A percentile compares a stretch with the other conserved stretches of the same genome.
Evolutionary conservation across 225 moss, liverwort and hornwort genomes (phyloP).

Genomic region (Physcomitrium patens): DNA sequence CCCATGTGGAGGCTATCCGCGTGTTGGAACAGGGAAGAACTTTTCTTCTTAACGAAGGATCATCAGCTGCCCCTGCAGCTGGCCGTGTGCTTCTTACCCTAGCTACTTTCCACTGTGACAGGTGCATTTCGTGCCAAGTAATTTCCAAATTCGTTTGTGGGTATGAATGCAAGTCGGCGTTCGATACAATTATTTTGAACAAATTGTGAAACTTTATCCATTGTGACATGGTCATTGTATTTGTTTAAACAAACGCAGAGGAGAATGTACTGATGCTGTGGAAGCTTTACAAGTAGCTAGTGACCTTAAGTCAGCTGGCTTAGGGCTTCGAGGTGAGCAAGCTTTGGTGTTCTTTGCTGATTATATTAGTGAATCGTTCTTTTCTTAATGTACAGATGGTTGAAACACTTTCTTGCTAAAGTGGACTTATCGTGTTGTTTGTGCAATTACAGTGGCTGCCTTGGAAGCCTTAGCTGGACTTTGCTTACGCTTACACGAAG

Average conservation of each 20-base stretch:
- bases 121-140: slow-evolving; percentile 41
- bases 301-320: slow-evolving; percentile 60
- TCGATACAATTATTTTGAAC: slow-evolving; percentile 1
- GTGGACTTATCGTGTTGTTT: slow-evolving; percentile 36
- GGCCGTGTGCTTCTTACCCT: slow-evolving; percentile 78
- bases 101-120: slow-evolving; percentile 75
- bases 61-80: slow-evolving; percentile 66
- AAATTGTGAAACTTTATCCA: slow-evolving; percentile 16
- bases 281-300: slow-evolving; percentile 73
- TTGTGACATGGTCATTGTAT: slow-evolving; percentile 18
- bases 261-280: slow-evolving; percentile 70
- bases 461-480: slow-evolving; percentile 80
- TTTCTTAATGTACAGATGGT: not conserved
- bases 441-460: slow-evolving; percentile 71
- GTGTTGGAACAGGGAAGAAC: slow-evolving; percentile 87
- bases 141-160: not conserved
- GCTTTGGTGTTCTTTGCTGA: slow-evolving; percentile 5
- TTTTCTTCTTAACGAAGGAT: slow-evolving; percentile 71
- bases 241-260: slow-evolving; percentile 42
- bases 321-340: slow-evolving; percentile 75
- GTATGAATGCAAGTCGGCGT: not conserved
- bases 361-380: not conserved
- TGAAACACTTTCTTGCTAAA: slow-evolving; percentile 17
- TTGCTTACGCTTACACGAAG: slow-evolving; percentile 79
- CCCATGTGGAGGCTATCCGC: slow-evolving; percentile 70